Conservation (phyloP, 2,329 filamentous ascomycete species). For the Trichoderma sp. region DNA sequence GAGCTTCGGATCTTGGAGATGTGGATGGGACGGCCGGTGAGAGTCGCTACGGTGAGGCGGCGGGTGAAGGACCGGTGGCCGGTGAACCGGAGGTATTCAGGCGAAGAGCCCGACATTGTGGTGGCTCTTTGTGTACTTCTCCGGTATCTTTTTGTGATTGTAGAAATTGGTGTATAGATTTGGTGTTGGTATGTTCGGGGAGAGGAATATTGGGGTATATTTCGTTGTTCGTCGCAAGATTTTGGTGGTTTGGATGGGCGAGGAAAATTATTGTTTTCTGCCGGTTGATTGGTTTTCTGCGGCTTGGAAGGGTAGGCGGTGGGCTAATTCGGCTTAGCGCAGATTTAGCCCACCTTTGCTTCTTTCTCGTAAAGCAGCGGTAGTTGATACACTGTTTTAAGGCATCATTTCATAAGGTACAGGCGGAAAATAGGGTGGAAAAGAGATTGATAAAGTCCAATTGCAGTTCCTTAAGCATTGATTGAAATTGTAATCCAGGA, state of each 20-base stretch:
- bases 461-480: background rate
- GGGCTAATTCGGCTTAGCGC: background rate
- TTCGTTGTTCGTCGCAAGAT: background rate
- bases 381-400: background rate
- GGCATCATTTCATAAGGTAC: background rate
- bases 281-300: conserved; percentile 6
- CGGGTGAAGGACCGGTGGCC: conserved; percentile 79
- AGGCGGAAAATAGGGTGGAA: background rate
- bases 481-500: background rate
- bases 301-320: conserved; percentile 18
- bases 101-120: conserved; percentile 40
- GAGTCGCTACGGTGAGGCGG: conserved; percentile 83
- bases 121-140: background rate
- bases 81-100: conserved; percentile 71
- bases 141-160: background rate
- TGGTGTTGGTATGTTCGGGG: background rate
- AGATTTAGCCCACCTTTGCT: background rate
- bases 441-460: background rate
- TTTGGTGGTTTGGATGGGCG: conserved; percentile 13
- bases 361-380: background rate
- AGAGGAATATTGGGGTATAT: background rate
- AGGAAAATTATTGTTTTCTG: conserved; percentile 21
- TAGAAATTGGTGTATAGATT: background rate
- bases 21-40: conserved; percentile 84
- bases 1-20: conserved; percentile 91